These are phyloP conservation scores for Picea abies DNA, from an alignment of 83 land plant species.

Conservation along the genomic window DNA sequence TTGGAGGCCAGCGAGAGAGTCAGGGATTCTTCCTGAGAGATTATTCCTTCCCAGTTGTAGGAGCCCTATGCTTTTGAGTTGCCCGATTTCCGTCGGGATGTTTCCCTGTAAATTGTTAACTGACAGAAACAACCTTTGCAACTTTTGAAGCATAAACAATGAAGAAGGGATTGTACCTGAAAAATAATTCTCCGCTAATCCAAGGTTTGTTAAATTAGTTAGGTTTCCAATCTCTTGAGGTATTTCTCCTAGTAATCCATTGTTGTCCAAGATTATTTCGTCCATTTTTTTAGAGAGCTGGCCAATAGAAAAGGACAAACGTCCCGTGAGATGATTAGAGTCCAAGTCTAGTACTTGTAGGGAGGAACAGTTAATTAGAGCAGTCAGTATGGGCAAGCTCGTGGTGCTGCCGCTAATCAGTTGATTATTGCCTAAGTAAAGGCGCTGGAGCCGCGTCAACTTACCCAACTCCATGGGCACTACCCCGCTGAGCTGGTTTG, in stretches of 20 bases:
- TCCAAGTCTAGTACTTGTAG: background rate
- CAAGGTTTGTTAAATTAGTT: background rate
- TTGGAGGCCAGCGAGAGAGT: slow-evolving; percentile 27
- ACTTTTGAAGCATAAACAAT: no score
- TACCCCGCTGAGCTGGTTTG: background rate
- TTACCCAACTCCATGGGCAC: slow-evolving; percentile 25
- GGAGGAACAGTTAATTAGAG: no score
- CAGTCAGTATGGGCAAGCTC: no score
- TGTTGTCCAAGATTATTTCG: accelerated
- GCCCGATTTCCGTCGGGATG: background rate
- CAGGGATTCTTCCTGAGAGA: slow-evolving; percentile 12
- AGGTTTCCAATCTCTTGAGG: no score
- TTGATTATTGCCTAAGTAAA: no score
- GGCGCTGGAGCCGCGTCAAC: slow-evolving; percentile 4
- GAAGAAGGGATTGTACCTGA: no score
- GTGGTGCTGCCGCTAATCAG: no score
- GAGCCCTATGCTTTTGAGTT: no score
- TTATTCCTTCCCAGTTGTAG: background rate
- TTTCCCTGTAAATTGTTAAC: slow-evolving; percentile 41
- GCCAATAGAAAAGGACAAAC: background rate
- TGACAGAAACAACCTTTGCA: no score
- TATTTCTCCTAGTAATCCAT: no score
- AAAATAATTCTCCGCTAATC: background rate
- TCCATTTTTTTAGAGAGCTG: no score
- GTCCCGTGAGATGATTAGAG: background rate